Evolutionary conservation across 2,329 filamentous ascomycete species (phyloP), one percentile per base, ranked within the genome.

Genomic region (Verticillium albo-atrum): DNA sequence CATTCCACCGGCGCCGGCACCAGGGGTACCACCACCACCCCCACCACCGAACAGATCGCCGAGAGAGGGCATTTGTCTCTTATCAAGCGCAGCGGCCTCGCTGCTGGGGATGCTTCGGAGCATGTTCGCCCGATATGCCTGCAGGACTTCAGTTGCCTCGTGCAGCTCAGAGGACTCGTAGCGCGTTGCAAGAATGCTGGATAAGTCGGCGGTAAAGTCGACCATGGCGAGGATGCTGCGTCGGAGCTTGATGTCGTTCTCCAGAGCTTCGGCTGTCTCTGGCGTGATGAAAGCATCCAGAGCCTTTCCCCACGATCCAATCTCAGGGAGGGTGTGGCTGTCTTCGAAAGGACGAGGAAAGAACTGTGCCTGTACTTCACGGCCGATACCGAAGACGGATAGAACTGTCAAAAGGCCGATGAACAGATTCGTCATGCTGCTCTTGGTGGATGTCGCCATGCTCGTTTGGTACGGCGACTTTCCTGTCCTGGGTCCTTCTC

Each of bases 171-270:
- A 47, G 3, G 58, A 51, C 5, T 63, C 61, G 32, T 62, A 59
- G 3, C 54, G 60, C 1, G 56, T 42, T 3, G 55, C 62, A 1
- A 64, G 53, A 9, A 57, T 34, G 2, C 60, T 56, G 1, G 63
- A 62, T 14, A 64, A 30, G 4, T 64, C 63, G 14, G 56, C 56
- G 4, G 56, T 63, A 32, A 60, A 58, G 30, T 64, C 63, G 2
- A 64, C 62, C 56, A 64, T 57, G n/a, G 57, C 54, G 47, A 64
- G 30, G 4, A 64, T 47, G 2, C 60, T 62, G 26, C 60, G 58
- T 2, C 60, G 55, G 10, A 64, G 56, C 32, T 56, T 58, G 25
- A 54, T 30, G 17, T 64, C 63, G 35, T 30, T 60, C 2, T 62
- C 60, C 42, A 64, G 56, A 4, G 61, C 56, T 3, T 60, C 51